Evolutionary conservation across 805 yeast species (phyloP).

Genomic region (Gaillardinia entomophila): DNA sequence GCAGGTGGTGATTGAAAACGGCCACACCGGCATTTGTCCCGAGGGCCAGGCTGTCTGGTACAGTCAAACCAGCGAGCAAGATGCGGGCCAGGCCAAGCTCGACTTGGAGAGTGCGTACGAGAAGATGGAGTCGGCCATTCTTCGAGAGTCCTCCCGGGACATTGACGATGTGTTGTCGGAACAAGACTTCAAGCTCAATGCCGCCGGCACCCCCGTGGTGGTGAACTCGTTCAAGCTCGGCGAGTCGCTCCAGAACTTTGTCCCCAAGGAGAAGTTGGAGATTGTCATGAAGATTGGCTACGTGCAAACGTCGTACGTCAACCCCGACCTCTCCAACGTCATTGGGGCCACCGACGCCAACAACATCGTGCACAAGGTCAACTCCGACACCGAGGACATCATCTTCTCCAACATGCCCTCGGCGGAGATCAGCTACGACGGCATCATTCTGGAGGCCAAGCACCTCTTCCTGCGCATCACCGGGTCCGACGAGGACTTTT

Average conservation of each 20-base stretch:
- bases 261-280: conserved; percentile 64
- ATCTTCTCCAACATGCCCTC: conserved; percentile 61
- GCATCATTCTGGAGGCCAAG: conserved; percentile 77
- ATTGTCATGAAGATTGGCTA: conserved; percentile 37
- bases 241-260: conserved; percentile 76
- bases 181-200: conserved; percentile 29
- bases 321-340: conserved; percentile 34
- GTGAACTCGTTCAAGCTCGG: conserved; percentile 82
- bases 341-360: conserved; percentile 23
- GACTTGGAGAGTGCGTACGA: conserved; percentile 78
- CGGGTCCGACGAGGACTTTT: conserved; percentile 93
- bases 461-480: conserved; percentile 70
- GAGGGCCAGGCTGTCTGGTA: conserved; percentile 88
- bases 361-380: conserved; percentile 15
- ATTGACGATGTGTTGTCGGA: conserved; percentile 27
- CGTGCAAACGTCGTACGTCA: conserved; percentile 31
- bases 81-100: conserved; percentile 59
- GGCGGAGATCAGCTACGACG: conserved; percentile 86
- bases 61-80: conserved; percentile 66
- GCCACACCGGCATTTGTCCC: conserved; percentile 85
- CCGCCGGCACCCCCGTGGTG: conserved; percentile 53
- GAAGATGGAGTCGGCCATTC: conserved; percentile 72
- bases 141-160: conserved; percentile 67
- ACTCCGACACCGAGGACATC: conserved; percentile 16
- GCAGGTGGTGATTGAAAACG: conserved; percentile 82